Evolutionary conservation across 768 basidiomycete genomes (phyloP), one percentile per base, ranked within the genome.

Genomic region (Amanita polypyramis): DNA sequence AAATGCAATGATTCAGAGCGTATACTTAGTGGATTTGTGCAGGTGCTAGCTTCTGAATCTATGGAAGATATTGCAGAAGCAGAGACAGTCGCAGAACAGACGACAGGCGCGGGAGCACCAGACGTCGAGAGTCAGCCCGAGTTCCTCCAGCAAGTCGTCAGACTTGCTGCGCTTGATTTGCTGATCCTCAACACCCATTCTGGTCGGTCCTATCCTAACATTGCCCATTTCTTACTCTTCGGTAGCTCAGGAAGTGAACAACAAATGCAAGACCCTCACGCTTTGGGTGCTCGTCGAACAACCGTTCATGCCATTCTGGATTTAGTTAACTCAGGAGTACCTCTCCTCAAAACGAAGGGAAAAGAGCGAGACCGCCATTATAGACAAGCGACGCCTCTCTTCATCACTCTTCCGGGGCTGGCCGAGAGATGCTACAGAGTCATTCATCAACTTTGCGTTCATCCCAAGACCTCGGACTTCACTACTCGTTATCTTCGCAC

Each of bases 181-280:
- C 72, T 98, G 45, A 77, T 90, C 35, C 78, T 79, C 49, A 86
- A 84, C 51, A 92, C 92, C 0, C 67, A 74, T n/a, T 60, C 65
- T 0, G 73, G 69, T 37, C 65, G 74, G 7, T 64, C 77, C 0
- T 88, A 79, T 54, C 92, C 93, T 5, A 96, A 93, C 56, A 58
- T 95, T 15, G 85, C 86, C 0, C 93, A 96, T 63, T 87, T 89
- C 65, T 67, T 97, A 9, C 73, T 96, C 17, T 88, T 94, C 56
- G 85, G 87, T 17, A 68, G 73, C 2, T 61, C 71, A 1, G 70
- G 70, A n/a, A 66, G 67, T 6, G 77, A 82, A 23, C 70, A 82
- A 48, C 76, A 77, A 48, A 81, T 90, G 25, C 80, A 87, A 55
- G 86, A 89, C 58, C 87, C 87, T 2, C 78, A 79, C 56, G 86